phyloP scores from a whole-genome alignment of 768 basidiomycete species.

The Tylopilus intermedius region DNA sequence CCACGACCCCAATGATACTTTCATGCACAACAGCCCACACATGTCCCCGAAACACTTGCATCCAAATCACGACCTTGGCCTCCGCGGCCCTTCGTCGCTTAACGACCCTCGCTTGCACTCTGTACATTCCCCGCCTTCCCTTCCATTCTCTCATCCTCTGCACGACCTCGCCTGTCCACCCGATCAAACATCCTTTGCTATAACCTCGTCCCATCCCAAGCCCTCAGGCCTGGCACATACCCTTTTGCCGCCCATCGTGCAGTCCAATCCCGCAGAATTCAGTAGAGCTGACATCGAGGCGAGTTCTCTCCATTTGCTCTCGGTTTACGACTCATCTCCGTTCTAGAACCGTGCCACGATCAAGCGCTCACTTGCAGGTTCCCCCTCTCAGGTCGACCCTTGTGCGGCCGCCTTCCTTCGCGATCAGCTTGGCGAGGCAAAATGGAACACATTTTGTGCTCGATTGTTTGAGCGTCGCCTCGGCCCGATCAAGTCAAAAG shows the following conservation, averaged over 20 bases:
- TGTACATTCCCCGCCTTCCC: conserved; percentile 21
- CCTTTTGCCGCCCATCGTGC: conserved; percentile 31
- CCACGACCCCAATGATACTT: conserved; percentile 14
- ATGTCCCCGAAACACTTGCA: conserved; percentile 29
- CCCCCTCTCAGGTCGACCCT: conserved; percentile 35
- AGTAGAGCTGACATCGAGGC: conserved; percentile 24
- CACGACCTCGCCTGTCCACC: conserved; percentile 23
- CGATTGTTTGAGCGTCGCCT: conserved; percentile 44
- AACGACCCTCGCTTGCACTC: conserved; percentile 28
- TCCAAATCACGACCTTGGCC: conserved; percentile 19
- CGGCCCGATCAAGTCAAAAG: conserved; percentile 36
- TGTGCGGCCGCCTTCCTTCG: conserved; percentile 42
- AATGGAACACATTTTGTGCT: conserved; percentile 44
- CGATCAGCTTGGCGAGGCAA: conserved; percentile 39
- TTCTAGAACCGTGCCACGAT: conserved; percentile 25
- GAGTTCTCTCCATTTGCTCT: background rate
- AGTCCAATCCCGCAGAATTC: conserved; percentile 30
- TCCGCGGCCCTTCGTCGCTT: conserved; percentile 17
- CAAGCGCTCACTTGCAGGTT: conserved; percentile 21
- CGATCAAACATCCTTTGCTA: conserved; percentile 17
- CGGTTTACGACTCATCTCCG: conserved; percentile 10
- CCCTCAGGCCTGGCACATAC: conserved; percentile 24
- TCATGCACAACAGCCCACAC: conserved; percentile 20
- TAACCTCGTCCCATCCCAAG: conserved; percentile 24
- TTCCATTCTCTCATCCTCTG: conserved; percentile 22